A percentile compares a stretch with the other conserved stretches of the same genome.
Conservation (phyloP, 495 filamentous ascomycete species). For the Copromyces sp. region DNA sequence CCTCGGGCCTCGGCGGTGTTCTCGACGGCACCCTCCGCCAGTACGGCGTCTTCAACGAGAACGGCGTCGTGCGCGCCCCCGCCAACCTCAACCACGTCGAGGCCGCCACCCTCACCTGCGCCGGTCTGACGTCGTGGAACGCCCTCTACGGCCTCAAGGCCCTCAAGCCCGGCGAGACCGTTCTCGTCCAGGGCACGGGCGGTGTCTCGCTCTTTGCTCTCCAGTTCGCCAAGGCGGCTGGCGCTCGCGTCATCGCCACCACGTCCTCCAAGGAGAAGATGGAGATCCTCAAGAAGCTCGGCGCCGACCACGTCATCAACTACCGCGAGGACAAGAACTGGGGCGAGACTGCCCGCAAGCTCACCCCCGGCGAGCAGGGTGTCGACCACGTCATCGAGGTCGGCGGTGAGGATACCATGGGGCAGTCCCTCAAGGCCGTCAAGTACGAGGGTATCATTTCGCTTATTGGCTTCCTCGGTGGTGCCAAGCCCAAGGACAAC, state of each 20-base stretch:
- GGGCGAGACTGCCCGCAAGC: conserved; percentile 61
- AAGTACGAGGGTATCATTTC: conserved; percentile 59
- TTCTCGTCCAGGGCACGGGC: conserved; percentile 74
- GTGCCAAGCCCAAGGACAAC: conserved; percentile 31
- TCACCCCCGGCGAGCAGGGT: conserved; percentile 50
- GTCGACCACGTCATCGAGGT: conserved; percentile 66
- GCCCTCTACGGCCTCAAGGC: conserved; percentile 61
- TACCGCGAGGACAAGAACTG: conserved; percentile 61
- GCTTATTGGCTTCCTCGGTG: conserved; percentile 57
- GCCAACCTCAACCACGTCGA: conserved; percentile 51
- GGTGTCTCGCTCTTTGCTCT: conserved; percentile 71
- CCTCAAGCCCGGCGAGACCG: conserved; percentile 56
- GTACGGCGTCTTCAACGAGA: conserved; percentile 61
- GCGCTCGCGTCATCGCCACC: conserved; percentile 71
- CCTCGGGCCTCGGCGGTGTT: conserved; percentile 58
- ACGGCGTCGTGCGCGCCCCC: conserved; percentile 57
- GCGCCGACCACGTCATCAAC: conserved; percentile 71
- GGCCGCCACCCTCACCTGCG: conserved; percentile 59
- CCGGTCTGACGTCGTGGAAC: conserved; percentile 75
- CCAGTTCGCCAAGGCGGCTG: conserved; percentile 75
- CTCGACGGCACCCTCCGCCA: conserved; percentile 62
- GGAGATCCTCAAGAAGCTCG: conserved; percentile 56
- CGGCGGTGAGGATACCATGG: conserved; percentile 51
- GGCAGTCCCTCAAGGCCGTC: conserved; percentile 54
- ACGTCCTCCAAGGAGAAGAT: conserved; percentile 61